Conservation (phyloP, 208 protist genomes). For the Acanthamoeba castellanii region DNA sequence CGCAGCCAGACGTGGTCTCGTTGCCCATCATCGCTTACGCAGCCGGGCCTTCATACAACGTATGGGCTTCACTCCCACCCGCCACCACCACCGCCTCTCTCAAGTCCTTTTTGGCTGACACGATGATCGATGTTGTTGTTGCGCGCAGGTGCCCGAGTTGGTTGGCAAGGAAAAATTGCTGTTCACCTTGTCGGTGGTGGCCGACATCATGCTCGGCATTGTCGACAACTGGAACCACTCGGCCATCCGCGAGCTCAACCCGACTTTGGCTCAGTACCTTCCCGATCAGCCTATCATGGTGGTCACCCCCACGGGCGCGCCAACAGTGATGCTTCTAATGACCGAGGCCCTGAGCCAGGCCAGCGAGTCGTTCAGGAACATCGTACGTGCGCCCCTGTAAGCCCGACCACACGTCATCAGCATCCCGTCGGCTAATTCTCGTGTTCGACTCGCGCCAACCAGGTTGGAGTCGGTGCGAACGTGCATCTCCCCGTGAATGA, state of each 20-base stretch:
- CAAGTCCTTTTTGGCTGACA: not conserved
- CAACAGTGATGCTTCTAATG: not conserved
- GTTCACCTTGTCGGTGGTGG: conserved; percentile 29
- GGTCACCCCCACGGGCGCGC: not conserved
- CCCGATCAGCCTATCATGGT: not conserved
- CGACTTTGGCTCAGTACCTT: not conserved
- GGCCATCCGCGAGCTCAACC: conserved; percentile 23
- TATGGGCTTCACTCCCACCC: not conserved
- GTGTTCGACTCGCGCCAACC: not conserved
- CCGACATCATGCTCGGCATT: conserved; percentile 41
- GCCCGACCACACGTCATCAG: not conserved
- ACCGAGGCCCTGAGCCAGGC: not conserved
- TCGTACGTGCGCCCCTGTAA: not conserved
- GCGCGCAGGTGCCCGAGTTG: not conserved
- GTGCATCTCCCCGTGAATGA: not conserved
- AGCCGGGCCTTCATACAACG: not conserved
- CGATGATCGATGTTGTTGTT: not conserved
- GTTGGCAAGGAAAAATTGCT: conserved; percentile 36
- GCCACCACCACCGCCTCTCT: not conserved
- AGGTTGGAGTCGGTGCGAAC: not conserved
- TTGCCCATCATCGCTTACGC: conserved; percentile 5
- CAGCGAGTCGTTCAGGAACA: not conserved
- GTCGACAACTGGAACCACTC: conserved; percentile 6
- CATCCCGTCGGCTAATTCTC: not conserved
- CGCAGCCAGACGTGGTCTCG: not conserved